These are phyloP conservation scores for Diplosphaera chodatii DNA, from an alignment of 139 green algal genomes.

Conservation along the genomic window DNA sequence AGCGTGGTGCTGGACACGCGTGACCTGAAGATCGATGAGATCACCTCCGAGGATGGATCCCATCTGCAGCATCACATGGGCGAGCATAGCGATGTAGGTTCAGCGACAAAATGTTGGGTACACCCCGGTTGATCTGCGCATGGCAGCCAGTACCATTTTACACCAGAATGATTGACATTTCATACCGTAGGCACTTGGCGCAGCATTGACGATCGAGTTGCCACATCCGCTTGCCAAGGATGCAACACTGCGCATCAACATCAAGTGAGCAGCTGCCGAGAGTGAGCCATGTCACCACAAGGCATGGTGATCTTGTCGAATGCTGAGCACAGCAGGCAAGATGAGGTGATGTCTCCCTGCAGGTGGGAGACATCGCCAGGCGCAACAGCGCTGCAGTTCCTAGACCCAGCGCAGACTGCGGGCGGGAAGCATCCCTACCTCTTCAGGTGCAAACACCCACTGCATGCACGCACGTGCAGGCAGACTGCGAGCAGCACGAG, in stretches of 20 bases:
- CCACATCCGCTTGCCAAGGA: constrained; percentile 18
- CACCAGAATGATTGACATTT: too few relatives aligned
- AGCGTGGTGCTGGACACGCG: constrained; percentile 59
- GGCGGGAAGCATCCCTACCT: constrained; percentile 82
- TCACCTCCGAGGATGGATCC: constrained; percentile 17
- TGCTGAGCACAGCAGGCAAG: background rate
- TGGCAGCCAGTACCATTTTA: background rate
- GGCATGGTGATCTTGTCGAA: background rate
- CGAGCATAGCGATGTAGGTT: background rate
- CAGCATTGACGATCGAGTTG: constrained; percentile 25
- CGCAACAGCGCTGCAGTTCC: constrained; percentile 68
- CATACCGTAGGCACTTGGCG: constrained; percentile 44
- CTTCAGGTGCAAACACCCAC: too few relatives aligned
- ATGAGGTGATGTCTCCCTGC: background rate
- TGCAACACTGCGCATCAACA: constrained; percentile 10
- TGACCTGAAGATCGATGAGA: constrained; percentile 32
- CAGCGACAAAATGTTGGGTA: background rate
- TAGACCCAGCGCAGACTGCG: constrained; percentile 69
- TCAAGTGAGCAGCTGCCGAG: too few relatives aligned
- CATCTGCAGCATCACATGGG: constrained; percentile 17
- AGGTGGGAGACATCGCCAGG: constrained; percentile 36
- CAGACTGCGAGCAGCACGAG: too few relatives aligned
- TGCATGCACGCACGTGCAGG: too few relatives aligned
- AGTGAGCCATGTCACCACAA: too few relatives aligned
- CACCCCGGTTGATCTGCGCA: background rate